A percentile compares a stretch with the other conserved stretches of the same genome.
phyloP scores from a whole-genome alignment of 371 early-diverging fungal genomes.

The Quaeritorhiza haematococci region DNA sequence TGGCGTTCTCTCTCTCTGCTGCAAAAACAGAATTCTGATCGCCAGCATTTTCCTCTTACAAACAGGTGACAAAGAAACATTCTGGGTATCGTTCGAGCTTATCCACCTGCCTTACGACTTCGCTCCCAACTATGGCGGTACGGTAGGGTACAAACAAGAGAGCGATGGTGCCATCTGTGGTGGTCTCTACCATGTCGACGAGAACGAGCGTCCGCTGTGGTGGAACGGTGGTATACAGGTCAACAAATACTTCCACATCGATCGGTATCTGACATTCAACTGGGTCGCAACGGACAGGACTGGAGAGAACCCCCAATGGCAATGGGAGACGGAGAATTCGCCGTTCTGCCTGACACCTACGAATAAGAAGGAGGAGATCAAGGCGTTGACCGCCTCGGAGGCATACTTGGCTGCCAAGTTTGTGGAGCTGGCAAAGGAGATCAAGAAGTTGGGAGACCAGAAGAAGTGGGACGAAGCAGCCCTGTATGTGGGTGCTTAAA shows the following conservation, averaged over 20 bases:
- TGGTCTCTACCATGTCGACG: conserved; percentile 28
- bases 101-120: conserved; percentile 19
- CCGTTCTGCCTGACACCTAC: conserved; percentile 23
- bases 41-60: background rate
- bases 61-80: conserved; percentile 35
- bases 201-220: conserved; percentile 29
- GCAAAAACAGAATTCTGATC: background rate
- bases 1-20: background rate
- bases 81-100: conserved; percentile 27
- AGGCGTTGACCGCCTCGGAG: background rate
- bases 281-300: conserved; percentile 12
- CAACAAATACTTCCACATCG: conserved; percentile 14
- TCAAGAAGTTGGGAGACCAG: background rate
- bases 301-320: conserved; percentile 6
- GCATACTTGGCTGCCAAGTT: background rate
- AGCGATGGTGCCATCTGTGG: background rate
- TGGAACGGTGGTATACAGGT: conserved; percentile 30
- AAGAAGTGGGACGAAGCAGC: too few species aligned
- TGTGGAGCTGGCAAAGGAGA: conserved; percentile 8
- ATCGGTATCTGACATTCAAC: conserved; percentile 7
- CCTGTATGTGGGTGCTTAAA: too few species aligned
- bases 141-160: conserved; percentile 15
- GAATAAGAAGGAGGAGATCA: conserved; percentile 8
- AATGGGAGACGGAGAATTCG: conserved; percentile 15
- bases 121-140: conserved; percentile 18